Base-by-base conservation (phyloP, 208 protist species). In the Acanthamoeba royreba region DNA sequence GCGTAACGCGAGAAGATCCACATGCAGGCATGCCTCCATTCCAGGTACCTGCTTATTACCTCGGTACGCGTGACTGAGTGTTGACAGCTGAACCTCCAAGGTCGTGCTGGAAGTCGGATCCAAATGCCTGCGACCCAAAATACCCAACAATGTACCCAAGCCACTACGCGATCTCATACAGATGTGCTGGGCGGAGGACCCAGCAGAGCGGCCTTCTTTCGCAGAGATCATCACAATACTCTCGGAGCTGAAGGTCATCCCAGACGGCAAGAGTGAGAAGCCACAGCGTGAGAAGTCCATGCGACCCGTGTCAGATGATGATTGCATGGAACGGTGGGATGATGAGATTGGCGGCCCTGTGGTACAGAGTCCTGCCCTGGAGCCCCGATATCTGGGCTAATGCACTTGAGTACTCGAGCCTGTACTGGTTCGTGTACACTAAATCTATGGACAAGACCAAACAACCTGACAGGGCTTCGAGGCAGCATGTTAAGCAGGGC, bases 11-110 rank as follows among this genome's bases (percentile, higher is more conserved):
- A 11, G 35, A 92, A 46, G 87, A 92, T 22, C 87, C 87, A 4
- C 61, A 92, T 45, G 42, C n/a, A n/a, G 58, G 45, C 53, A 92
- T 92, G 87, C 87, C 87, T 0, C 87, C 87, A 19, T 92, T 92
- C 43, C 87, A 92, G 47, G 83, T 90, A 8, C 13, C 9, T 25
- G 9, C 25, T 42, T 61, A 61, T 61, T 61, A 61, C n/a, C 19
- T 61, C 53, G n/a, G 22, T 19, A 19, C 19, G n/a, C 53, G 22
- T 28, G 22, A 61, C n/a, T 61, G 53, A 28, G 53, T 28, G n/a
- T 61, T 61, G 22, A 61, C 53, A 61, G 22, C 53, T 61, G 19
- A 61, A 61, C 53, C n/a, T 61, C n/a, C 19, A 61, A 28, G 19
- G 22, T 28, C 22, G 69, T 81, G 19, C 28, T 81, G 17, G 69